phyloP scores from a whole-genome alignment of 805 yeast genomes.

The Yarrowia porcina region DNA sequence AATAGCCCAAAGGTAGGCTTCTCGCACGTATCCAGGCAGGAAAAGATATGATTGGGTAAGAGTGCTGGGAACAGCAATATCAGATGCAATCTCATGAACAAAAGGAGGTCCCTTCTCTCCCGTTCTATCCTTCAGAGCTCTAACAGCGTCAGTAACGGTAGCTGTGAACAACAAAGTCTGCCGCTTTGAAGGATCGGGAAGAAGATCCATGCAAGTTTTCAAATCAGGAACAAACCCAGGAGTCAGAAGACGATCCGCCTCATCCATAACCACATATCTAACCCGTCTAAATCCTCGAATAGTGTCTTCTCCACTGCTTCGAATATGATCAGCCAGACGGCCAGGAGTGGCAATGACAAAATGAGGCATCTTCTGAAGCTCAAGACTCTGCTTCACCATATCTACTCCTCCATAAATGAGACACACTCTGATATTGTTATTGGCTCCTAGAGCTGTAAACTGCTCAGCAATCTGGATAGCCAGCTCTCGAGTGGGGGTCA shows the following conservation, averaged over 20 bases:
- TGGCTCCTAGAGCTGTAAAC: slow-evolving; percentile 86
- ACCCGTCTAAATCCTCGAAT: slow-evolving; percentile 72
- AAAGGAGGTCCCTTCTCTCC: slow-evolving; percentile 59
- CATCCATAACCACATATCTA: slow-evolving; percentile 84
- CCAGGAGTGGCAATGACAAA: slow-evolving; percentile 98
- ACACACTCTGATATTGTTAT: slow-evolving; percentile 76
- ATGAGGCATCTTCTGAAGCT: slow-evolving; percentile 81
- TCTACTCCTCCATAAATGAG: slow-evolving; percentile 95
- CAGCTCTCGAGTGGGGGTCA: slow-evolving; percentile 87
- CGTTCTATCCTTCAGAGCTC: slow-evolving; percentile 67
- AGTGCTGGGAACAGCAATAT: slow-evolving; percentile 76
- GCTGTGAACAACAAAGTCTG: slow-evolving; percentile 94
- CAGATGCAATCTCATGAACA: slow-evolving; percentile 69
- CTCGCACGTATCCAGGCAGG: slow-evolving; percentile 85
- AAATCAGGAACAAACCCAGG: slow-evolving; percentile 80
- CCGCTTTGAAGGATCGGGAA: slow-evolving; percentile 69
- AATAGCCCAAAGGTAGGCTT: slow-evolving; percentile 73
- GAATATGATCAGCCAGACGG: slow-evolving; percentile 85
- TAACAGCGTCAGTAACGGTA: slow-evolving; percentile 88
- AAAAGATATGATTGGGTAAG: slow-evolving; percentile 63
- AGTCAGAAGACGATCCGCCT: slow-evolving; percentile 88
- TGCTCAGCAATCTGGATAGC: slow-evolving; percentile 98
- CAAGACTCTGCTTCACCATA: slow-evolving; percentile 81
- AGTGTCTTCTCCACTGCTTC: slow-evolving; percentile 85
- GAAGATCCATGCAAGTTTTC: slow-evolving; percentile 61